These are phyloP conservation scores for Apostasia shenzhenica DNA, from an alignment of 106 monocot species.

Conservation along the genomic window DNA sequence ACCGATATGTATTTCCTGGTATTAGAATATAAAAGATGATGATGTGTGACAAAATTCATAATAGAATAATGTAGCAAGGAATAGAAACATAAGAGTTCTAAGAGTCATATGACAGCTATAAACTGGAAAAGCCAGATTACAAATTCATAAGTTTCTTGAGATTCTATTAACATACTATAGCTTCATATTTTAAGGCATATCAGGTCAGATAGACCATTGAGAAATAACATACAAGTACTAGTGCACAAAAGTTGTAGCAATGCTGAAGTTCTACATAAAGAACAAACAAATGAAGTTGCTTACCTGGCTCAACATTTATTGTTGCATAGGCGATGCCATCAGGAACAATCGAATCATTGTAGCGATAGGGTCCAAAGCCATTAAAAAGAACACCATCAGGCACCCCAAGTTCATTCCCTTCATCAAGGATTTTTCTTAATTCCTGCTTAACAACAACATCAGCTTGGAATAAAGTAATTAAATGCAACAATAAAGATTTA, in stretches of 20 bases:
- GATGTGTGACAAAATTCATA: background rate
- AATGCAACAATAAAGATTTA: background rate
- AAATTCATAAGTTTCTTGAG: no score
- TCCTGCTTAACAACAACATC: slow-evolving; percentile 35
- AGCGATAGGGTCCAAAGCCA: slow-evolving; percentile 80
- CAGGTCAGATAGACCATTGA: background rate
- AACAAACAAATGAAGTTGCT: slow-evolving; percentile 1
- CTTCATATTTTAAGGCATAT: background rate
- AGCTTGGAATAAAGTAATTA: slow-evolving; percentile 12
- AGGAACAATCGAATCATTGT: slow-evolving; percentile 73
- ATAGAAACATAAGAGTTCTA: no score
- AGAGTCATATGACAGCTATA: background rate
- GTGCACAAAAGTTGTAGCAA: background rate
- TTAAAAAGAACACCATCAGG: slow-evolving; percentile 91
- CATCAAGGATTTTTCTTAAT: slow-evolving; percentile 54
- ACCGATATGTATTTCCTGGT: slow-evolving; percentile 79
- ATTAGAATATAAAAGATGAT: background rate
- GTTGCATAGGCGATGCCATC: slow-evolving; percentile 59
- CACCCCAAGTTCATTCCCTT: slow-evolving; percentile 49
- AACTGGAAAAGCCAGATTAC: no score
- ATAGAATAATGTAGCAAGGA: background rate
- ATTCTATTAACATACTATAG: no score
- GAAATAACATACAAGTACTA: background rate
- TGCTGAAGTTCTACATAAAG: background rate
- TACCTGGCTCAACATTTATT: slow-evolving; percentile 92